Evolutionary conservation across 352 stramenopile species (phyloP).

Genomic region (Globisporangium camurandrum): DNA sequence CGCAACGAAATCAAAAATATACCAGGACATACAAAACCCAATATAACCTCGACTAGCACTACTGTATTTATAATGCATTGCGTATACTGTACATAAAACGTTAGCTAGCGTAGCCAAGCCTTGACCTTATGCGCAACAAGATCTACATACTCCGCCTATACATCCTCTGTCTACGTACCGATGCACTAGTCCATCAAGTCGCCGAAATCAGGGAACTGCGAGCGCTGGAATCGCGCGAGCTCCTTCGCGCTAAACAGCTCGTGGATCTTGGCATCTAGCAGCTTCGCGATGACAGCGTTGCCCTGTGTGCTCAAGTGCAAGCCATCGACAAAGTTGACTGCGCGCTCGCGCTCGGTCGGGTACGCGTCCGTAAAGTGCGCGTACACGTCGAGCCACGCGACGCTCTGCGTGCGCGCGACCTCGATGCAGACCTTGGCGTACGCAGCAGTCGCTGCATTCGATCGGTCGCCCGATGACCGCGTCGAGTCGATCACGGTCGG

Average conservation of each 20-base stretch:
- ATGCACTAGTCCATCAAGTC: not conserved
- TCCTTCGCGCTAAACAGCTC: conserved; percentile 8
- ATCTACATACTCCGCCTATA: too few species aligned
- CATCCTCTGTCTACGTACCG: too few species aligned
- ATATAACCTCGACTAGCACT: too few species aligned
- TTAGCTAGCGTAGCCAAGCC: too few species aligned
- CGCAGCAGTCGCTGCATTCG: conserved; percentile 22
- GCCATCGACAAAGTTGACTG: conserved; percentile 34
- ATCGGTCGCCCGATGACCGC: conserved; percentile 27
- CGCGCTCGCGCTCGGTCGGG: conserved; percentile 14
- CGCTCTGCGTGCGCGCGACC: conserved; percentile 15
- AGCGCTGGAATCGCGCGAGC: conserved; percentile 24
- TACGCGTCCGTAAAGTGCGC: conserved; percentile 36
- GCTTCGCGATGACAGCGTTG: conserved; percentile 33
- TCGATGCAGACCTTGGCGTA: conserved; percentile 45
- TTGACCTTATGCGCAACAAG: too few species aligned
- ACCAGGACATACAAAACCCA: too few species aligned
- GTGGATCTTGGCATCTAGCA: conserved; percentile 25
- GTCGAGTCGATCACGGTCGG: conserved; percentile 37
- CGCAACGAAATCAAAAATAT: too few species aligned
- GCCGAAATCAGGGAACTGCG: conserved; percentile 17
- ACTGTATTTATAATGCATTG: too few species aligned
- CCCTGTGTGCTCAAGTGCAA: conserved; percentile 44
- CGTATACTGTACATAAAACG: too few species aligned
- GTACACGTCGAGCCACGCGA: conserved; percentile 35